Base-by-base conservation (phyloP, 345 rosid species). In the Populus simonii region DNA sequence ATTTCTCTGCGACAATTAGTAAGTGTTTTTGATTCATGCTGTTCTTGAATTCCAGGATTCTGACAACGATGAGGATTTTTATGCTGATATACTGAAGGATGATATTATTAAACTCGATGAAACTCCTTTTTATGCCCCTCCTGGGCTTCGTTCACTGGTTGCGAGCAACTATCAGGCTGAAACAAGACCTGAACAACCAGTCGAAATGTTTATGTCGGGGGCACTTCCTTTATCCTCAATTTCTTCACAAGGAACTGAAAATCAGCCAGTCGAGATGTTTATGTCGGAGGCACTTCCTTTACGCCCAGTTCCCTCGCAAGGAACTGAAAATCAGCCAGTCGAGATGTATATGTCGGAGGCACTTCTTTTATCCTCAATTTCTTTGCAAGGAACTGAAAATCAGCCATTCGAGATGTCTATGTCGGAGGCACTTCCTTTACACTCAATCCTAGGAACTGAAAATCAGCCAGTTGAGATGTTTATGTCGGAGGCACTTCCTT, bases 71-170 rank as follows among this genome's bases (percentile, higher is more conserved):
- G 90, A 86, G 0, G 94, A 93, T 72, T 88, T 80, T 51, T 94
- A 77, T 55, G 94, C 96, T 8, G 98, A 93, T 69, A 92, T 93
- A 80, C 72, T 93, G 43, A 90, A 93, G 8, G 96, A 93, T 66
- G 99, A 93, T 70, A 93, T 93, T 77, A 85, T 92, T 84, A 81
- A 86, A 20, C 91, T 95, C 1, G 97, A 93, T 13, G 91, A 89
- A 57, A 36, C 81, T 39, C 62, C 78, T 3, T 29, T 78, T 29
- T 68, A 72, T 47, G 36, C 69, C 7, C 8, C 43, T 49, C 75
- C 74, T 7, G 65, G 51, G 10, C 22, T 25, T 17, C 75, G 23
- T 49, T 80, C 83, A 13, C 27, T 31, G 71, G 68, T 71, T 72
- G 76, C 36, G 23, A 36, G 59, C 61, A 73, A 18, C 69, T 36